These are phyloP conservation scores for Aspergillus sp. DNA, from an alignment of 2,329 filamentous ascomycete species.

Conservation along the genomic window DNA sequence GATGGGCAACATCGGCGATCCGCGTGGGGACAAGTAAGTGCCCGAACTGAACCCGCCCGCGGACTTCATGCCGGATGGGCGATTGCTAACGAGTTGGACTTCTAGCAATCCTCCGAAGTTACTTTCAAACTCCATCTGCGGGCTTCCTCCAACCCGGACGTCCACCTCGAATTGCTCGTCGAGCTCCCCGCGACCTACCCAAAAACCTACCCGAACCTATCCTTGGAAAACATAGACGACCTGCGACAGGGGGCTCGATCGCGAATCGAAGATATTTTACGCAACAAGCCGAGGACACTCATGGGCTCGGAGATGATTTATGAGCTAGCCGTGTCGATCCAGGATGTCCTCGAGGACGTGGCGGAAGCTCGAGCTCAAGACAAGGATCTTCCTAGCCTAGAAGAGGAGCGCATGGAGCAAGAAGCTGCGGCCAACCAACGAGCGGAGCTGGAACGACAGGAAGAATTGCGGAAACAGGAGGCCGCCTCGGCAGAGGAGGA, in stretches of 20 bases:
- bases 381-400: conserved; percentile 76
- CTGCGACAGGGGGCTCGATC: conserved; percentile 70
- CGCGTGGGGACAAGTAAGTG: conserved; percentile 77
- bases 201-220: conserved; percentile 73
- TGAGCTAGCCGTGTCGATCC: conserved; percentile 59
- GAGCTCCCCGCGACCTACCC: conserved; percentile 89
- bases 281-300: conserved; percentile 65
- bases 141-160: conserved; percentile 69
- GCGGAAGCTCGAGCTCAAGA: conserved; percentile 73
- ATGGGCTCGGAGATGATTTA: conserved; percentile 66
- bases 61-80: conserved; percentile 4
- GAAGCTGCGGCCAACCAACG: conserved; percentile 66
- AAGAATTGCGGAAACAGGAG: conserved; percentile 46
- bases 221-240: conserved; percentile 62
- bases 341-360: conserved; percentile 80
- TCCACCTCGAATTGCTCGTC: conserved; percentile 70
- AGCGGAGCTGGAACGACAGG: conserved; percentile 51
- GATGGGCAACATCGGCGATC: conserved; percentile 66
- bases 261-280: conserved; percentile 68
- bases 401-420: conserved; percentile 82
- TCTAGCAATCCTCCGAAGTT: conserved; percentile 72
- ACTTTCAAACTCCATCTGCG: conserved; percentile 78
- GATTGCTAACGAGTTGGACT: conserved; percentile 6
- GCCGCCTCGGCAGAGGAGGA: conserved; percentile 43
- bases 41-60: conserved; percentile 3